These are phyloP conservation scores for Hirschioporus abietinus DNA, from an alignment of 768 basidiomycete genomes.

Conservation along the genomic window DNA sequence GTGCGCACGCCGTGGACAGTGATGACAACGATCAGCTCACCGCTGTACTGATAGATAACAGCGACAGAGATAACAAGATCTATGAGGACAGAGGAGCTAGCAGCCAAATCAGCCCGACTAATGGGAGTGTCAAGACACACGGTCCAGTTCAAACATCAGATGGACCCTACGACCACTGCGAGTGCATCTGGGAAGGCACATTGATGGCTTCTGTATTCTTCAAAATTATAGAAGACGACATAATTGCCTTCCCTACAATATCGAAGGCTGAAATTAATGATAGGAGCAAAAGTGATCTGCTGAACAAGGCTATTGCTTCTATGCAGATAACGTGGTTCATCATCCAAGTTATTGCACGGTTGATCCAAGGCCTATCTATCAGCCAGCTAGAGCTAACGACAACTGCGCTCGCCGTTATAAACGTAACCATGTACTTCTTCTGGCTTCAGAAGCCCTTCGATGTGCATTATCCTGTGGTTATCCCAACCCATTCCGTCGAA, in stretches of 20 bases:
- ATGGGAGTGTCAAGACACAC: no score
- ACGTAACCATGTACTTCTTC: background rate
- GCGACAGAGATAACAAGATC: no score
- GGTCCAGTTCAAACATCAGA: no score
- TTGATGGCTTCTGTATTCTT: background rate
- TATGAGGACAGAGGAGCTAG: no score
- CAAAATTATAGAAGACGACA: background rate
- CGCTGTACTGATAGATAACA: no score
- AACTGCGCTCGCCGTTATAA: background rate
- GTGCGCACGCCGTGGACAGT: no score
- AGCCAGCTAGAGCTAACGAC: background rate
- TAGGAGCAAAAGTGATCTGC: background rate
- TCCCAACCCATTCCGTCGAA: no score
- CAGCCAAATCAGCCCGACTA: no score
- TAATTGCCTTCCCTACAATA: background rate
- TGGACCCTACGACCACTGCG: no score
- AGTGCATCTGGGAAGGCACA: background rate
- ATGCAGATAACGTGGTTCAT: background rate
- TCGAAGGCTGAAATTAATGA: background rate
- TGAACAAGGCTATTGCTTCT: background rate
- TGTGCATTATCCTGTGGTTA: background rate
- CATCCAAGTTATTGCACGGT: background rate
- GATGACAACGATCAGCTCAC: no score
- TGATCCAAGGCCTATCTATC: background rate
- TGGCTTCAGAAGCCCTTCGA: background rate